Evolutionary conservation across 352 stramenopile genomes (phyloP).

Genomic region (Phytophthora tentaculata): DNA sequence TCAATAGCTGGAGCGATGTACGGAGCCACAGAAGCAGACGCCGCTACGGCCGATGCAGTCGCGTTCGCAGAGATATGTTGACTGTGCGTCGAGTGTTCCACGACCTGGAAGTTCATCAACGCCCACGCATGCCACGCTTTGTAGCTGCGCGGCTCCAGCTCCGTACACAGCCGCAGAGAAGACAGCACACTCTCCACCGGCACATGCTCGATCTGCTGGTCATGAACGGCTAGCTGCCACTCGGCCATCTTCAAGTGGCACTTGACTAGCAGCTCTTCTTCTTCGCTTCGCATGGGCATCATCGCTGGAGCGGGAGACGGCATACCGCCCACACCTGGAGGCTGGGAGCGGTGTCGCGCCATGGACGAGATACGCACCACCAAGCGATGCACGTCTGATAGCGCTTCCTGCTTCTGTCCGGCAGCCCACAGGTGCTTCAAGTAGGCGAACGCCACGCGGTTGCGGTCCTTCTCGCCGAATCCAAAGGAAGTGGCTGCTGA

Average conservation of each 20-base stretch:
- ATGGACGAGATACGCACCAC: slow-evolving; percentile 69
- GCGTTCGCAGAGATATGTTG: slow-evolving; percentile 45
- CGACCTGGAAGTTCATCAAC: slow-evolving; percentile 97
- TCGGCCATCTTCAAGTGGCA: slow-evolving; percentile 85
- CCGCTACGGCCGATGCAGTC: slow-evolving; percentile 24
- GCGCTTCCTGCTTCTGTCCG: slow-evolving; percentile 88
- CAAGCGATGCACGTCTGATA: slow-evolving; percentile 86
- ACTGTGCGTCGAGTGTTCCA: slow-evolving; percentile 85
- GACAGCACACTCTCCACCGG: slow-evolving; percentile 73
- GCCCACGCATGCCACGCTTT: slow-evolving; percentile 98
- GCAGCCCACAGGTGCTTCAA: slow-evolving; percentile 95
- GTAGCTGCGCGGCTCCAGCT: slow-evolving; percentile 77
- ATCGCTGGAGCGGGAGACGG: slow-evolving; percentile 34
- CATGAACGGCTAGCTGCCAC: slow-evolving; percentile 85
- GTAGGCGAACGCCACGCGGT: slow-evolving; percentile 94
- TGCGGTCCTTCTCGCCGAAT: slow-evolving; percentile 90
- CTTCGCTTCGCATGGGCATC: slow-evolving; percentile 47
- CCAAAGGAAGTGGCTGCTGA: slow-evolving; percentile 63
- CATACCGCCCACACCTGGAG: slow-evolving; percentile 19
- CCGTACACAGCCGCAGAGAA: slow-evolving; percentile 71
- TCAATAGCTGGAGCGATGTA: slow-evolving; percentile 79
- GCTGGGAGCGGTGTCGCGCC: slow-evolving; percentile 35
- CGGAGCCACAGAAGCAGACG: slow-evolving; percentile 42
- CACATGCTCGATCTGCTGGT: slow-evolving; percentile 82
- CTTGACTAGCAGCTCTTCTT: slow-evolving; percentile 83